Evolutionary conservation across 169 alveolate species (phyloP).

Genomic region (Eimeria sp.): DNA sequence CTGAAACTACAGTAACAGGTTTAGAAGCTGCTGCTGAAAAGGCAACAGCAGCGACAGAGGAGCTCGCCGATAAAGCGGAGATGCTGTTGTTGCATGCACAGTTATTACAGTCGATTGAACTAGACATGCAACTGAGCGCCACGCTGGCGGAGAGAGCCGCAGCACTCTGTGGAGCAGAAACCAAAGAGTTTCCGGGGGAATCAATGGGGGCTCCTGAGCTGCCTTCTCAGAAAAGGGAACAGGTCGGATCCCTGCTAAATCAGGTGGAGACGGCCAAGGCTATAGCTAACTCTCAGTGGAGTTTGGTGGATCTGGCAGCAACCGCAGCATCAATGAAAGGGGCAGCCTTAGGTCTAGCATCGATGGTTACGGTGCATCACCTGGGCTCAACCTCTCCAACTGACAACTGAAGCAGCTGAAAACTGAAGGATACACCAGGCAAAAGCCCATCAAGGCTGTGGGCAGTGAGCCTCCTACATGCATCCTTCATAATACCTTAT

Average conservation of each 20-base stretch:
- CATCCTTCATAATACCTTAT: background rate
- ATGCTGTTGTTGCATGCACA: slow-evolving; percentile 7
- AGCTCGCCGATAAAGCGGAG: background rate
- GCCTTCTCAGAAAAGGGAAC: background rate
- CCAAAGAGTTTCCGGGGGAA: background rate
- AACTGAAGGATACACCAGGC: background rate
- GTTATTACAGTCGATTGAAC: background rate
- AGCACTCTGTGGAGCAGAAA: background rate
- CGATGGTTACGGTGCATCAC: background rate
- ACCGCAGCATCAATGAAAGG: background rate
- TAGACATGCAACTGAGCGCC: background rate
- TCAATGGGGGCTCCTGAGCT: background rate
- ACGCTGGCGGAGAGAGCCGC: background rate
- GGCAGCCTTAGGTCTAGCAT: background rate
- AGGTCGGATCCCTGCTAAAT: background rate
- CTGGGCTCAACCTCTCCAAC: background rate
- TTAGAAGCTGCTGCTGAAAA: background rate
- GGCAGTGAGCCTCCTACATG: background rate
- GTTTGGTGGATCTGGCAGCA: background rate
- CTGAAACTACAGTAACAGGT: background rate
- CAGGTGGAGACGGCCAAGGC: background rate
- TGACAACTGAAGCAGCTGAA: background rate
- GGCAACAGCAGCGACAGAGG: background rate
- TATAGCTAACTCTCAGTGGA: background rate
- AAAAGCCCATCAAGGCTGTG: background rate